Base-by-base conservation (phyloP, 306 rosid species). In the Urtica urens region DNA sequence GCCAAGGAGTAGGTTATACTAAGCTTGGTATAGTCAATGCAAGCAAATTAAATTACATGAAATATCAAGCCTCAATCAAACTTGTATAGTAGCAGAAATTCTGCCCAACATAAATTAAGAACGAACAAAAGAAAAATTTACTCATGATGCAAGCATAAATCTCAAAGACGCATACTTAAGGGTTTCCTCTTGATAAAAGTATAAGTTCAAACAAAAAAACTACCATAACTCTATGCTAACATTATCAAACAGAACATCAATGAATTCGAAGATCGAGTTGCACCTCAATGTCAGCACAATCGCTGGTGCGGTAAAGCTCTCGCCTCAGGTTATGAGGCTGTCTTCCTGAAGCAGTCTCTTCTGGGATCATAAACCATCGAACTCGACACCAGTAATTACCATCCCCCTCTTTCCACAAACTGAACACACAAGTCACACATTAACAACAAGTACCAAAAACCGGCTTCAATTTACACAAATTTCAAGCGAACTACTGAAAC, bases 221-320 rank as follows among this genome's bases (percentile, higher is more conserved):
- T 8, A 9, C 14, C 15, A 10, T 15, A 51, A 19, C 41, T 31
- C 29, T n/a, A 26, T 3, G n/a, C n/a, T n/a, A n/a, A 27, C 44
- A 17, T 5, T 18, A 17, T 18, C 30, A 14, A 3, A 23, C 10
- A 51, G 2, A 28, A 35, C 49, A 54, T 58, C 49, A 67, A 67
- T n/a, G n/a, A n/a, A n/a, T n/a, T n/a, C 34, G 29, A 52, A 43
- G 52, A 11, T 39, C 43, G 23, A 53, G 30, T 35, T 23, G 49
- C 42, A 84, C 97, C 97, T 90, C 97, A 42, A 84, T 81, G 54
- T 79, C 86, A 23, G 95, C 74, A 59, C 66, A 77, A 34, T 90
- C 97, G 39, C 81, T 90, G 2, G 95, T 70, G 16, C 65, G 72
- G 69, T 90, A 90, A 25, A 90, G 72, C 80, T 90, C 97, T 68